These are phyloP conservation scores for Candida peoriensis DNA, from an alignment of 805 yeast genomes.

Conservation along the genomic window DNA sequence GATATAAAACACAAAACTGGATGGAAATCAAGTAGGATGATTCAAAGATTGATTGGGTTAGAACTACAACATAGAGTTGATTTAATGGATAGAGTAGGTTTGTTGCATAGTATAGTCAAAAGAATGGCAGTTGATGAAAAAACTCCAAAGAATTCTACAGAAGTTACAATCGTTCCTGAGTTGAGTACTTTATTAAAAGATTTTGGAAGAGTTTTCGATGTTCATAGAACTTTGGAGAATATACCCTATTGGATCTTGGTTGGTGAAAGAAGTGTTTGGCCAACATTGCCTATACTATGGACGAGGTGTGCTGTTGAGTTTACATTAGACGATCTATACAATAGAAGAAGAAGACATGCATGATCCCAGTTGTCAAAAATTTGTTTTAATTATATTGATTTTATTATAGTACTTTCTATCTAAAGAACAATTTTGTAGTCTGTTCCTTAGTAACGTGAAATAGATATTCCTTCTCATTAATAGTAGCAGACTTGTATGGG, in stretches of 20 bases:
- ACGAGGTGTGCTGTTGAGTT: slow-evolving; percentile 89
- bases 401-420: slow-evolving; percentile 21
- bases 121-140: slow-evolving; percentile 84
- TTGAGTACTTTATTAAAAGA: slow-evolving; percentile 48
- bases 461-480: slow-evolving; percentile 59
- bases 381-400: not conserved
- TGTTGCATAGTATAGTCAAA: slow-evolving; percentile 63
- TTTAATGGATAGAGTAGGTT: slow-evolving; percentile 71
- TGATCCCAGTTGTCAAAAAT: not conserved
- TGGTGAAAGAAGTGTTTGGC: slow-evolving; percentile 94
- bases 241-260: slow-evolving; percentile 85
- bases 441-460: slow-evolving; percentile 53
- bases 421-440: slow-evolving; percentile 34
- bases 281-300: slow-evolving; percentile 75
- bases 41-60: slow-evolving; percentile 41
- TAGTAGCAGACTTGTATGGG: slow-evolving; percentile 18
- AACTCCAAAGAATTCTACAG: slow-evolving; percentile 73
- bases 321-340: slow-evolving; percentile 71
- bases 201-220: slow-evolving; percentile 34
- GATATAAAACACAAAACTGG: slow-evolving; percentile 68
- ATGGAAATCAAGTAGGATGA: slow-evolving; percentile 31
- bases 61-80: slow-evolving; percentile 84
- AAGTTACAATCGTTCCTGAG: slow-evolving; percentile 88
- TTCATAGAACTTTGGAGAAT: slow-evolving; percentile 77
- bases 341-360: slow-evolving; percentile 26